Evolutionary conservation across 2,329 filamentous ascomycete species (phyloP), one percentile per base, ranked within the genome.

Genomic region (Xylariaceae sp.): DNA sequence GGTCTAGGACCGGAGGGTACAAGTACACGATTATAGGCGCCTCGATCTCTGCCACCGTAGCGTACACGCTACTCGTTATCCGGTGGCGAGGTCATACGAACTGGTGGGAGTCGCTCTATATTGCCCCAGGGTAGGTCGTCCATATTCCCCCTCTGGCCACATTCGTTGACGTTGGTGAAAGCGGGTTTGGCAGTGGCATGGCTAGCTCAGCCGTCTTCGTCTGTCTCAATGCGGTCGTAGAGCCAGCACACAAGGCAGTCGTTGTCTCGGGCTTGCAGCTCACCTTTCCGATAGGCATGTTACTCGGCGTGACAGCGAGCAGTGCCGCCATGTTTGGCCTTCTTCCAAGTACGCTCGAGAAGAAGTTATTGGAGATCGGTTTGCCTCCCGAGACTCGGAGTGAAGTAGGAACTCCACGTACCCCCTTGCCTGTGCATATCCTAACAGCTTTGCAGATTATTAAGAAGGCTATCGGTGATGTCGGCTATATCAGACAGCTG

Each of bases 1-100:
- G 38, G 14, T 32, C 31, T 29, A 72, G 69, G 14, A 83, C 77
- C 0, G 79, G 80, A 0, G 65, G 67, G 1, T 84, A 82, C 55
- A 82, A 79, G 43, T 46, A 79, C 0, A 63, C 78, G 0, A 62
- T 76, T 0, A 34, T 75, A 1, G 70, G 74, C 0, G 69, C 73
- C 0, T 35, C 74, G 0, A 59, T 70, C 1, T 71, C 75, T 0
- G 39, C 41, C 9, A 67, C 70, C 0, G 38, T 69, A 1, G 65
- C 69, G 5, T 81, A 82, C 43, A 32, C 63, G 0, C 57, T 79
- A 0, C 66, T 83, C 3, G 56, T 74, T 7, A 51, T 77, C 1
- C 63, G 70, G 15, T 85, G 81, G 81, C 67, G 73, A 9, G 80
- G 78, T 0, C 46, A 76, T 21, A 82, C 76, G 0, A 69, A 67